These are phyloP conservation scores for Penicillium taxi DNA, from an alignment of 495 filamentous ascomycete species.

Conservation along the genomic window DNA sequence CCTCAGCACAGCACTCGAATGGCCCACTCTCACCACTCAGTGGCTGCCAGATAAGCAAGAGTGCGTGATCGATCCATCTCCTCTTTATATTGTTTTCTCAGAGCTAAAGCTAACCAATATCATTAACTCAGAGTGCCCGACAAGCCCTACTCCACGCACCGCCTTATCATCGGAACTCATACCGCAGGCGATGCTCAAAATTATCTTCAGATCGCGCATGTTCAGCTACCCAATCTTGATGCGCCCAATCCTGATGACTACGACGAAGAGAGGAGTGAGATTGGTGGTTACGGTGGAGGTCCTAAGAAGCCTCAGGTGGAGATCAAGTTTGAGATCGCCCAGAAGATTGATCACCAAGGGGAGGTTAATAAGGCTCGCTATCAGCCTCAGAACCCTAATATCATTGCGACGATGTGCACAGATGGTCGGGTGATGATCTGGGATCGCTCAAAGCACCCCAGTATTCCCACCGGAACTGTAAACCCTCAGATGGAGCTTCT, in stretches of 20 bases:
- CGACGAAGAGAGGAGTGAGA: slow-evolving; percentile 83
- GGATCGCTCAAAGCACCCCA: slow-evolving; percentile 89
- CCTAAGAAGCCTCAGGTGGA: slow-evolving; percentile 59
- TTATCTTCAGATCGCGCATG: slow-evolving; percentile 88
- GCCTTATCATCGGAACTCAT: slow-evolving; percentile 89
- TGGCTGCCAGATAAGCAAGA: slow-evolving; percentile 96
- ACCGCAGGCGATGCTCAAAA: slow-evolving; percentile 82
- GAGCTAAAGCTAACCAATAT: slow-evolving; percentile 6
- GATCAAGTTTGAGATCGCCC: slow-evolving; percentile 78
- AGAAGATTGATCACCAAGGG: slow-evolving; percentile 92
- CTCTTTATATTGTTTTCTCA: background rate
- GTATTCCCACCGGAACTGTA: slow-evolving; percentile 58
- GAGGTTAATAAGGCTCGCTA: slow-evolving; percentile 99
- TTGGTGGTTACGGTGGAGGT: slow-evolving; percentile 75
- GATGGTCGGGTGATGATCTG: slow-evolving; percentile 86
- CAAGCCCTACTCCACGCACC: slow-evolving; percentile 81
- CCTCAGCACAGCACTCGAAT: slow-evolving; percentile 86
- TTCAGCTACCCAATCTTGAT: slow-evolving; percentile 78
- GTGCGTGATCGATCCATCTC: slow-evolving; percentile 32
- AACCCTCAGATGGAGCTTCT: slow-evolving; percentile 75
- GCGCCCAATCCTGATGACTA: slow-evolving; percentile 71
- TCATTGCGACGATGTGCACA: slow-evolving; percentile 89
- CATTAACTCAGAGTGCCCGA: slow-evolving; percentile 52
- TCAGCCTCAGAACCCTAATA: slow-evolving; percentile 93
- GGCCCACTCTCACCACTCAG: slow-evolving; percentile 95